A percentile compares a stretch with the other conserved stretches of the same genome.
phyloP scores from a whole-genome alignment of 331 rosid genomes.

The Erythrophleum ivorense region DNA sequence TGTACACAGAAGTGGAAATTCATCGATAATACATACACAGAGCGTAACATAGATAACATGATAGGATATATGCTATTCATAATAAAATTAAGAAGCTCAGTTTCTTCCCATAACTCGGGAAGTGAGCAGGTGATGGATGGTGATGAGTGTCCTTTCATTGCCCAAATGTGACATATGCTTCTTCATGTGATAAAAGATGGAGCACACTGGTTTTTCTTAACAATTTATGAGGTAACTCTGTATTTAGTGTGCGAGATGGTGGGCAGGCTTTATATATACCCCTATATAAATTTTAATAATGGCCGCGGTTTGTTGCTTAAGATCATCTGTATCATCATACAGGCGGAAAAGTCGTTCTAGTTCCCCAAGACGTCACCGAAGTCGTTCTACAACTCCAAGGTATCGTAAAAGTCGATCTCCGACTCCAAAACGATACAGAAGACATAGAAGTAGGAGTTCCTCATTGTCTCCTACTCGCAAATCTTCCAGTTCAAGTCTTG shows the following conservation, averaged over 20 bases:
- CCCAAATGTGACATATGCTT: constrained; percentile 92
- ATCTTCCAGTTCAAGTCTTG: constrained; percentile 83
- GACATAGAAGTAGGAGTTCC: constrained; percentile 79
- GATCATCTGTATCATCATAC: constrained; percentile 48
- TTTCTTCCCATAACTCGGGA: constrained; percentile 72
- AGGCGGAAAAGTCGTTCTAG: constrained; percentile 85
- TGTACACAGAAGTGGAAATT: constrained; percentile 34
- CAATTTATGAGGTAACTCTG: constrained; percentile 96
- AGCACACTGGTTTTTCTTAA: constrained; percentile 90
- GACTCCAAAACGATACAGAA: constrained; percentile 59
- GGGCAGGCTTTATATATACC: constrained; percentile 58
- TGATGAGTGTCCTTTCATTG: constrained; percentile 84
- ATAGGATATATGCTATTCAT: constrained; percentile 47
- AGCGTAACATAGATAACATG: constrained; percentile 45
- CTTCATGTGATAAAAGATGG: constrained; percentile 97
- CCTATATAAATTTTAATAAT: constrained; percentile 29
- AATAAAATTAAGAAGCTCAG: constrained; percentile 56
- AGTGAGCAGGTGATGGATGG: constrained; percentile 92
- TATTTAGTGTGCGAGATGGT: constrained; percentile 63
- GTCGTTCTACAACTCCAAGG: constrained; percentile 66
- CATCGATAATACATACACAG: constrained; percentile 30
- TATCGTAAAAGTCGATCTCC: constrained; percentile 76
- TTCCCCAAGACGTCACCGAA: constrained; percentile 69
- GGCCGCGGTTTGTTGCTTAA: constrained; percentile 50
- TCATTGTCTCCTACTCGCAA: constrained; percentile 72